Evolutionary conservation across 441 rosid species (phyloP), one percentile per base, ranked within the genome.

Genomic region (Syzygium syzygioides): DNA sequence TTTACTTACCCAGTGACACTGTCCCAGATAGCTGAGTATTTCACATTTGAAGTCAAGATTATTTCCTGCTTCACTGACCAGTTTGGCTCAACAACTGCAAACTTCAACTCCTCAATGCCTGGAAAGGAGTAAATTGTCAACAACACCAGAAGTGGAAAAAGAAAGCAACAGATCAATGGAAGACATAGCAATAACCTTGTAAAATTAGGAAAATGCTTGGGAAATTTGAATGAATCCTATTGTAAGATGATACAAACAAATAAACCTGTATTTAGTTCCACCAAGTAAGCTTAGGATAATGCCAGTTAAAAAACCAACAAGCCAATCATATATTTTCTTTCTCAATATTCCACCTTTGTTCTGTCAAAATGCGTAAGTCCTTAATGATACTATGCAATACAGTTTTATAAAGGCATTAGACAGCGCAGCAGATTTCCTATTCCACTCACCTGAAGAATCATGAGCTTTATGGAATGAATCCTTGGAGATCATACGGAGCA

Each of bases 91-190:
- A 88, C 87, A 87, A 93, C 94, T 3, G 92, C 93, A 92, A 97
- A 92, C 93, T 94, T 94, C 93, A 98, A 92, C 92, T 95, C 98
- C 95, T 96, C 98, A 89, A 93, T 85, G 71, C 92, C 99, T 96
- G 92, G 90, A 91, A 85, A 56, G 88, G 83, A 86, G 79, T 87
- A 86, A 87, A 80, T 25, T 87, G 23, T 59, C 91, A 85, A 89
- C 7, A 90, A 55, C 87, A 86, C 86, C 87, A 93, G 89, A 87
- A 87, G 89, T 90, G 88, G 79, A 89, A 89, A 48, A 53, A 88
- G 19, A 84, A 85, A 34, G 53, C 54, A 25, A 76, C 52, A 41
- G 83, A 76, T 76, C 14, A 20, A 37, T 14, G 26, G 83, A 76
- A 41, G 25, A 23, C 52, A 76, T 23, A 76, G n/a, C 83, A 76